Evolutionary conservation across 805 yeast genomes (phyloP).

Genomic region (Ogataea ganodermae): DNA sequence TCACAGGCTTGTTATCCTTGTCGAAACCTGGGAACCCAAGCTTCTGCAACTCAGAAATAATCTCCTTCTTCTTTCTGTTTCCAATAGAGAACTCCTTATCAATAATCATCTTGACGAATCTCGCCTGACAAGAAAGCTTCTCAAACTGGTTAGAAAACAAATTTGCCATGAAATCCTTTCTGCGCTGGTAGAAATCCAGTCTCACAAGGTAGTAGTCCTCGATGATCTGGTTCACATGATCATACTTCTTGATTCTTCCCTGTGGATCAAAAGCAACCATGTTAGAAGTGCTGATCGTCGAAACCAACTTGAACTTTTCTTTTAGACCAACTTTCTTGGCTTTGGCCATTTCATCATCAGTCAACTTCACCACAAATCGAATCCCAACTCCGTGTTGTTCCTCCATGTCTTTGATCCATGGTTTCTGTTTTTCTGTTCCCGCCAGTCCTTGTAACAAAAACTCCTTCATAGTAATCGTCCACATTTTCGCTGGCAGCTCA

Average conservation of each 20-base stretch:
- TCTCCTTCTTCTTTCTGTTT: slow-evolving; percentile 67
- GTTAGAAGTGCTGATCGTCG: slow-evolving; percentile 70
- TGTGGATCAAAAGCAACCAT: slow-evolving; percentile 95
- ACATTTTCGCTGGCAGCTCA: slow-evolving; percentile 87
- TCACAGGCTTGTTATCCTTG: slow-evolving; percentile 65
- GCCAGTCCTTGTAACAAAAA: slow-evolving; percentile 70
- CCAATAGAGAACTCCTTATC: slow-evolving; percentile 69
- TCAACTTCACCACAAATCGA: slow-evolving; percentile 73
- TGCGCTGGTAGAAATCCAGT: slow-evolving; percentile 83
- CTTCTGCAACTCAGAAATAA: slow-evolving; percentile 62
- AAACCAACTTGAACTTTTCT: slow-evolving; percentile 77
- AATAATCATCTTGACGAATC: slow-evolving; percentile 88
- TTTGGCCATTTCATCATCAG: slow-evolving; percentile 81
- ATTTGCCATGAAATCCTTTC: slow-evolving; percentile 78
- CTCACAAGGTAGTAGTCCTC: slow-evolving; percentile 84
- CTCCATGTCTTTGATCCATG: slow-evolving; percentile 93
- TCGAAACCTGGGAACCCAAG: slow-evolving; percentile 77
- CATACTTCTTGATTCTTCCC: slow-evolving; percentile 85
- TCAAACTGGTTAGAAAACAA: slow-evolving; percentile 74
- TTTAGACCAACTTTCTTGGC: slow-evolving; percentile 73
- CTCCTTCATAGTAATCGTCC: slow-evolving; percentile 93
- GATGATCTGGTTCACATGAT: slow-evolving; percentile 72
- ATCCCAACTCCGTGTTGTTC: slow-evolving; percentile 89
- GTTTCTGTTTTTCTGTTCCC: slow-evolving; percentile 70
- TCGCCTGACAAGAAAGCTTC: slow-evolving; percentile 77